Conservation (phyloP, 2,329 filamentous ascomycete species). For the Alternaria postmessia region DNA sequence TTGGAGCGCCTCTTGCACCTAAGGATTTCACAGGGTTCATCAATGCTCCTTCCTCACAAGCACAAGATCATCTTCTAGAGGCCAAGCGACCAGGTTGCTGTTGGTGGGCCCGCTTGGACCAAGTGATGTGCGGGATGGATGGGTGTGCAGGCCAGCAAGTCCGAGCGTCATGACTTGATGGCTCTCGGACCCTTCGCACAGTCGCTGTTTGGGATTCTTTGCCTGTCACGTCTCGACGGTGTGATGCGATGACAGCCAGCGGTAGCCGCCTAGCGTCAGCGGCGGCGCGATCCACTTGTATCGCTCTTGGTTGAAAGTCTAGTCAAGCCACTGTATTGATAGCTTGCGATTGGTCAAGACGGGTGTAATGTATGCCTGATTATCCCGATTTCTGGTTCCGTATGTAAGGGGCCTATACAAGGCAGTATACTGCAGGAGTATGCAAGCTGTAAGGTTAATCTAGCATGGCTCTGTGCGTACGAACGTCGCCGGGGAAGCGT, state of each 20-base stretch:
- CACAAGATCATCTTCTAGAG: slow-evolving; percentile 26
- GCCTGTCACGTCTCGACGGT: slow-evolving; percentile 29
- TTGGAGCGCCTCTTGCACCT: slow-evolving; percentile 38
- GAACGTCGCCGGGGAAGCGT: slow-evolving; percentile 41
- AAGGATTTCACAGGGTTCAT: slow-evolving; percentile 43
- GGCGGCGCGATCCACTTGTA: slow-evolving; percentile 26
- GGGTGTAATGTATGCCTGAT: slow-evolving; percentile 12
- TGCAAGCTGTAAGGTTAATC: slow-evolving; percentile 33
- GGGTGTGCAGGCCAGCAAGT: slow-evolving; percentile 40
- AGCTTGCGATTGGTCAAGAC: slow-evolving; percentile 4
- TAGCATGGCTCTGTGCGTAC: slow-evolving; percentile 40
- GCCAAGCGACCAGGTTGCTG: slow-evolving; percentile 30
- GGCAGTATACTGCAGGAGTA: slow-evolving; percentile 28
- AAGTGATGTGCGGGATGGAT: slow-evolving; percentile 53
- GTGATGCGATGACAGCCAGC: slow-evolving; percentile 32
- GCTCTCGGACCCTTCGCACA: slow-evolving; percentile 23
- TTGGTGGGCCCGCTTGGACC: slow-evolving; percentile 46
- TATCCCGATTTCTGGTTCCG: slow-evolving; percentile 10
- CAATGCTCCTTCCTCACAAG: slow-evolving; percentile 27
- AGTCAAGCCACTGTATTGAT: slow-evolving; percentile 12
- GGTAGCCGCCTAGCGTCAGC: slow-evolving; percentile 41
- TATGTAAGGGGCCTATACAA: slow-evolving; percentile 28
- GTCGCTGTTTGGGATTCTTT: slow-evolving; percentile 28
- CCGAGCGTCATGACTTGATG: slow-evolving; percentile 33
- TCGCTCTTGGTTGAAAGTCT: slow-evolving; percentile 17